Evolutionary conservation across 805 yeast genomes (phyloP), one percentile per base, ranked within the genome.

Genomic region (Maudiozyma serrabonitensis): DNA sequence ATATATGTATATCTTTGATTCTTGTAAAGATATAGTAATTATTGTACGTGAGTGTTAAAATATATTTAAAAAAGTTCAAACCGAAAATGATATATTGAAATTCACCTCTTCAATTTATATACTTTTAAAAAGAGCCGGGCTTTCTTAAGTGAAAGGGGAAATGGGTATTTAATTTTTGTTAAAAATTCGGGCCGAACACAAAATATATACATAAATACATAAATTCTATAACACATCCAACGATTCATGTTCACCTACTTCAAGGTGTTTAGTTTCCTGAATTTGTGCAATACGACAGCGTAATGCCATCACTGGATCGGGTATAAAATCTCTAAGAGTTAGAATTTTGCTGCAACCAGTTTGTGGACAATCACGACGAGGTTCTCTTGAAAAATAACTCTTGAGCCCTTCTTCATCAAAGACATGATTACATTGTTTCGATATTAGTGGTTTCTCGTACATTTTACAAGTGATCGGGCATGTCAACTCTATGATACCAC

Each of bases 401-500:
- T 54, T 44, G 1, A 84, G 68, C 19, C 78, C 72, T 3, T 57
- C 65, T 47, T 68, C 64, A 55, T 84, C 90, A 59, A 74, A 84
- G 0, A 78, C 76, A 65, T 86, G 95, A 0, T 71, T 69, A 64
- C 95, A 86, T 31, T 60, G 64, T 25, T 56, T 64, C 2, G 83
- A 77, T n/a, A 69, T 74, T 56, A 77, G 69, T 0, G 95, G 93
- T 3, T 66, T 66, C 21, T 63, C 69, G 62, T 77, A 82, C 41
- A 69, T 62, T 47, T 73, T 69, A 50, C 75, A 59, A 0, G 89
- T 78, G 13, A 85, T 70, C 0, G 91, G 91, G 60, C 90, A 88
- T 25, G 70, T 74, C 50, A 86, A 60, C 44, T 81, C 79, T n/a
- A 86, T 69, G 37, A 68, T 76, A 38, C 93, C 93, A 49, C 93